These are phyloP conservation scores for Proliferodiscus dingleyae DNA, from an alignment of 2,329 filamentous ascomycete species.

Conservation along the genomic window DNA sequence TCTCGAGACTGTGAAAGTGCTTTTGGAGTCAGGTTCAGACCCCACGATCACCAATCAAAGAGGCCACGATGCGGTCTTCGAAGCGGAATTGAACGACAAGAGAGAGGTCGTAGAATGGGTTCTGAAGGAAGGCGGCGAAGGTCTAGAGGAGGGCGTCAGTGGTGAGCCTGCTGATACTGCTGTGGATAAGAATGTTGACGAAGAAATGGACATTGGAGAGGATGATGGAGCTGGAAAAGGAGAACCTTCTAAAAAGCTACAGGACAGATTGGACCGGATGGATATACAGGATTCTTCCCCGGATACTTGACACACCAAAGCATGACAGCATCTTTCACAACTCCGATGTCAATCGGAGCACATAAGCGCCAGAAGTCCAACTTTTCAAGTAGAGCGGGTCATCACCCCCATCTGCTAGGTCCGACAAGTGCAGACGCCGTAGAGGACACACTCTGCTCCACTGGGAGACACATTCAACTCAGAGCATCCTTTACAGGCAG, in stretches of 20 bases:
- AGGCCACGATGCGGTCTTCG: conserved; percentile 74
- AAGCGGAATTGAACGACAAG: conserved; percentile 68
- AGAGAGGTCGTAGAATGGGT: conserved; percentile 56
- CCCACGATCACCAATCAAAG: conserved; percentile 75
- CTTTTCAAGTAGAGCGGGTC: no score
- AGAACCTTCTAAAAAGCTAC: conserved; percentile 7
- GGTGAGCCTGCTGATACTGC: conserved; percentile 20
- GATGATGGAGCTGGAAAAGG: neutral
- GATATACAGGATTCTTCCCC: conserved; percentile 3
- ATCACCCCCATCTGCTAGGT: no score
- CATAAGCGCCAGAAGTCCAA: no score
- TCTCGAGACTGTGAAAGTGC: conserved; percentile 68
- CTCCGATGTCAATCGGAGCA: no score
- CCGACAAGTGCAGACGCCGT: no score
- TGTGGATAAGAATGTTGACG: conserved; percentile 12
- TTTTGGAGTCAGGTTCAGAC: conserved; percentile 73
- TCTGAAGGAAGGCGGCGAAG: conserved; percentile 35
- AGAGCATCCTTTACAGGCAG: no score
- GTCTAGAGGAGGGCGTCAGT: conserved; percentile 33
- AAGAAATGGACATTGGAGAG: conserved; percentile 8
- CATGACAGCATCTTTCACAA: no score
- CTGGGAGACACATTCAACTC: no score
- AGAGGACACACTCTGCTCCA: no score
- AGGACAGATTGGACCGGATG: conserved; percentile 6
- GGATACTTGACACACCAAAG: neutral